Evolutionary conservation across 345 rosid genomes (phyloP), one percentile per base, ranked within the genome.

Genomic region (Geranium rotundifolium): DNA sequence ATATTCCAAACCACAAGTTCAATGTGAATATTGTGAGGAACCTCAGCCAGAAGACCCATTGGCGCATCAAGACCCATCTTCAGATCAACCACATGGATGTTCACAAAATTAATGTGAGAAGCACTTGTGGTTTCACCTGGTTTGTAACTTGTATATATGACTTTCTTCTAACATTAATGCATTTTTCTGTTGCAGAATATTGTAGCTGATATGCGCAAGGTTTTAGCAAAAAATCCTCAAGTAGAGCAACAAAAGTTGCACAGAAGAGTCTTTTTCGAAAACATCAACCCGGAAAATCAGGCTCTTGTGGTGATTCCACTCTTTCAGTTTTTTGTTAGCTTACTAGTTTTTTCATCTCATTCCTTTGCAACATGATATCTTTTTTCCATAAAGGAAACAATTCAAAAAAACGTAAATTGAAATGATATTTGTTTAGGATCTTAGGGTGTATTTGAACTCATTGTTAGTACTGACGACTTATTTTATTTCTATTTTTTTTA

Each of bases 1-100:
- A 86, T 76, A 89, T 89, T 75, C 96, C 96, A 31, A 89, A 89
- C 76, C 96, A 89, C 70, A 83, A 86, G 70, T 89, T 89, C 68
- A 84, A 89, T 0, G 76, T 84, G 63, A 89, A 76, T 75, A 84
- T 86, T 63, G 91, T 89, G 63, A 86, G 93, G 79, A 89, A 89
- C 74, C 95, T 89, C 61, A 89, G 71, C 63, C 95, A 89, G 74
- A 86, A 86, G 77, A 79, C 85, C 70, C 96, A 89, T 77, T 89
- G 96, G 96, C 96, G 91, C 62, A 79, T 89, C 60, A 89, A 89
- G 79, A 89, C 91, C 54, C 87, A 89, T 71, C 76, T 89, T 56
- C 89, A 91, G 54, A 80, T 89, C 71, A 84, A 87, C 75, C 96
- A 89, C 78, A 76, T 83, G 78, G 96, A 89, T 77, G 89, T 77